Evolutionary conservation across 257 asterid species (phyloP).

Genomic region (Solanum clarkiae): DNA sequence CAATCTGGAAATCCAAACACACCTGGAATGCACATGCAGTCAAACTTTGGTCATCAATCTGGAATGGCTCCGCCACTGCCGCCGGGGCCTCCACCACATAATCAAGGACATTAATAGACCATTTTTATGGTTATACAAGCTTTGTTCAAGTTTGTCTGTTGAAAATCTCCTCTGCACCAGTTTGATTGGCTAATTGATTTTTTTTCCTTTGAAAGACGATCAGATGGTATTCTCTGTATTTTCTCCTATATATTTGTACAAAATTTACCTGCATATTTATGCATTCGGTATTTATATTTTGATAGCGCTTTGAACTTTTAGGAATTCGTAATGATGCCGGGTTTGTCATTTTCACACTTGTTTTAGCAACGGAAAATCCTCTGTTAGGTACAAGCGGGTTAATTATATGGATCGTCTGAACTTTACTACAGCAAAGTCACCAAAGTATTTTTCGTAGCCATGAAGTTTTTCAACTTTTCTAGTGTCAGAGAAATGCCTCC

Average conservation of each 20-base stretch:
- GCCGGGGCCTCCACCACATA: slow-evolving; percentile 94
- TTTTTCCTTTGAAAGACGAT: neutral
- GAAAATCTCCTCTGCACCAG: neutral
- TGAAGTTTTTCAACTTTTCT: neutral
- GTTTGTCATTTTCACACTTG: neutral
- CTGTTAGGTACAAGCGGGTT: neutral
- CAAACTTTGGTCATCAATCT: slow-evolving; percentile 44
- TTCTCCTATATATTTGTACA: neutral
- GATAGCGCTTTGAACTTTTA: neutral
- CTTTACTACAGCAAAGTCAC: neutral
- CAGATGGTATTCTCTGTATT: neutral
- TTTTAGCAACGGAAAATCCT: neutral
- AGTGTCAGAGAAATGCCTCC: neutral
- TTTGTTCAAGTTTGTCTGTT: neutral
- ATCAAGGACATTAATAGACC: slow-evolving; percentile 50
- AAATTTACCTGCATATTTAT: neutral
- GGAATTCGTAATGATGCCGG: neutral
- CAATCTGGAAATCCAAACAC: slow-evolving; percentile 77
- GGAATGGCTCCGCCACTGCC: slow-evolving; percentile 91
- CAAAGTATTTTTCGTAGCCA: neutral
- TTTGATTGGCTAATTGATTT: neutral
- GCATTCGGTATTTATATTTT: neutral
- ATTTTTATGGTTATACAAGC: neutral
- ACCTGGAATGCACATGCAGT: slow-evolving; percentile 45
- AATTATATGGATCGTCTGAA: neutral